These are phyloP conservation scores for Bremia lactucae DNA, from an alignment of 352 stramenopile species.

Conservation along the genomic window DNA sequence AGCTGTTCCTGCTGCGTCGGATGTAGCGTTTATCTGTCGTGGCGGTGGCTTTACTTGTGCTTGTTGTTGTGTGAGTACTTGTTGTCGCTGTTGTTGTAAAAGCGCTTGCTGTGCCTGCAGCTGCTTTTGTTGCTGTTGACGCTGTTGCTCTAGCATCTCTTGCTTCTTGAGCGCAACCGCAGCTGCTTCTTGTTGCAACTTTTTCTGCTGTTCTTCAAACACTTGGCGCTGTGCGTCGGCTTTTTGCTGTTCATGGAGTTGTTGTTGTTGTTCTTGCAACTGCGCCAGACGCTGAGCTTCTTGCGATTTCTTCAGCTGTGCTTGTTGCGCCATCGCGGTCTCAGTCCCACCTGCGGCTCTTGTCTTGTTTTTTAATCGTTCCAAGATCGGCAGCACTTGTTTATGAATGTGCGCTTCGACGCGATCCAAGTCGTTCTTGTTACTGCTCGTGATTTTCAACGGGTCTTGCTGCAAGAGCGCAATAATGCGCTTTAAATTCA, in stretches of 20 bases:
- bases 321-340: slow-evolving; percentile 24
- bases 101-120: slow-evolving; percentile 42
- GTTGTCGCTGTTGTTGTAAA: slow-evolving; percentile 33
- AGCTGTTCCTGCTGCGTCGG: slow-evolving; percentile 2
- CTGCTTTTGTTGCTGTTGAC: slow-evolving; percentile 52
- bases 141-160: slow-evolving; percentile 38
- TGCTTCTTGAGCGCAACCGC: slow-evolving; percentile 50
- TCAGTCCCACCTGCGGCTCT: slow-evolving; percentile 15
- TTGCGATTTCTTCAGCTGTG: slow-evolving; percentile 57
- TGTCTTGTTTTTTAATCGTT: slow-evolving; percentile 66
- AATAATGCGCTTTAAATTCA: slow-evolving; percentile 76
- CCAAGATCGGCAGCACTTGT: slow-evolving; percentile 69
- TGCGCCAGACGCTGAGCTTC: slow-evolving; percentile 43
- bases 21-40: slow-evolving; percentile 8
- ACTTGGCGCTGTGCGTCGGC: slow-evolving; percentile 51
- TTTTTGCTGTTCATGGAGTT: slow-evolving; percentile 55
- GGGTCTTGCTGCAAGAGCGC: slow-evolving; percentile 71
- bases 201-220: slow-evolving; percentile 62
- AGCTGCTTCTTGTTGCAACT: slow-evolving; percentile 52
- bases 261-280: slow-evolving; percentile 60
- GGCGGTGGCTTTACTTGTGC: slow-evolving; percentile 28
- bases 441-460: slow-evolving; percentile 61
- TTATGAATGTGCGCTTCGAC: slow-evolving; percentile 79
- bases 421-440: slow-evolving; percentile 69
- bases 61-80: slow-evolving; percentile 26